Conservation (phyloP, 495 filamentous ascomycete species). For the Jackrogersella minutella region DNA sequence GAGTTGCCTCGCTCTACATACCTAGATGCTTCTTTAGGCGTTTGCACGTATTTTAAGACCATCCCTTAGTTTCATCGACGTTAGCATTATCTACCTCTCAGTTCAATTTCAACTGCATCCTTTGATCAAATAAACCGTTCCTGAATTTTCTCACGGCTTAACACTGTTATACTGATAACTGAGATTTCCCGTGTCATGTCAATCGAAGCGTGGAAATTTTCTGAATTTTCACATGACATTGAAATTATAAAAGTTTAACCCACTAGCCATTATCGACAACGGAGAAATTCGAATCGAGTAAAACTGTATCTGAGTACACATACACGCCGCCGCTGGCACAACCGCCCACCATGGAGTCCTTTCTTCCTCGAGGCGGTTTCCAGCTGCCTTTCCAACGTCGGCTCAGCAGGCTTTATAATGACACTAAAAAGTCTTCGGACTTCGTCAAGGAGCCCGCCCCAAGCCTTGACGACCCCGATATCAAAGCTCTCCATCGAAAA, state of each 20-base stretch:
- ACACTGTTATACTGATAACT: not conserved
- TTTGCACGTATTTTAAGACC: not conserved
- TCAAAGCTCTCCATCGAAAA: constrained; percentile 64
- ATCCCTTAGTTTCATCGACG: not conserved
- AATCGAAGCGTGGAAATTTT: not conserved
- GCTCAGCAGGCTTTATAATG: constrained; percentile 88
- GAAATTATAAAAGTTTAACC: not conserved
- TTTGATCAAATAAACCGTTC: constrained; percentile 1
- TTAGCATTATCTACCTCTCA: no score
- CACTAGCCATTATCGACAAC: not conserved
- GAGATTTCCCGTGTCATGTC: not conserved
- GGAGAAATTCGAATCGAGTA: not conserved
- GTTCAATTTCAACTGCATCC: no score
- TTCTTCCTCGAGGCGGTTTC: constrained; percentile 55
- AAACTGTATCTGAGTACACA: not conserved
- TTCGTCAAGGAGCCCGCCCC: constrained; percentile 77
- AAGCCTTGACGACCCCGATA: constrained; percentile 62
- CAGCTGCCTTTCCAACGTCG: constrained; percentile 69
- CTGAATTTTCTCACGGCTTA: not conserved
- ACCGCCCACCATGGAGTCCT: constrained; percentile 54
- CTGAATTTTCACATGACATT: not conserved
- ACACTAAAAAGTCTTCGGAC: constrained; percentile 89
- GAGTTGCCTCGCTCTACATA: constrained; percentile 16
- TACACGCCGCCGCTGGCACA: not conserved
- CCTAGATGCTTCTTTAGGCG: constrained; percentile 4